These are phyloP conservation scores for Heracleum sosnowskyi DNA, from an alignment of 129 eudicot species.

Conservation along the genomic window DNA sequence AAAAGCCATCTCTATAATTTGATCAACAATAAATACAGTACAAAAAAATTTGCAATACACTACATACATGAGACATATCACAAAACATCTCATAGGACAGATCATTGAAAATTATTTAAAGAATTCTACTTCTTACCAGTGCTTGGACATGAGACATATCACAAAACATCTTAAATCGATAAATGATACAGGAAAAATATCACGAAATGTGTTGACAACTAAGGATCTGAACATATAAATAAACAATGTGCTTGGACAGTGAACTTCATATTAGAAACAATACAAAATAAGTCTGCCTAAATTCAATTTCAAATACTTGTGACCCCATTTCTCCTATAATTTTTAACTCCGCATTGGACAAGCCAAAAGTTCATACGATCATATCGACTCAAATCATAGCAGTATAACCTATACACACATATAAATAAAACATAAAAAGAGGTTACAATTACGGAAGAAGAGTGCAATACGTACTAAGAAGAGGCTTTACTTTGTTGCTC, in stretches of 20 bases:
- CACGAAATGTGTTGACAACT: not conserved
- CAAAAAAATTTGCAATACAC: not conserved
- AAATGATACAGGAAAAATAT: not conserved
- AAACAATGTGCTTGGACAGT: not conserved
- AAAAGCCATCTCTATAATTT: not conserved
- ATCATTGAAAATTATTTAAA: not conserved
- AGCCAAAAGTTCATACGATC: not conserved
- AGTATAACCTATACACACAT: not conserved
- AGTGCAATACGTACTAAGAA: slow-evolving; percentile 53
- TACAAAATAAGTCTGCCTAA: not conserved
- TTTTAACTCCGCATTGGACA: not conserved
- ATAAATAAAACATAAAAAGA: not conserved
- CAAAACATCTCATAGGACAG: not conserved
- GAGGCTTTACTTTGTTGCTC: slow-evolving; percentile 94
- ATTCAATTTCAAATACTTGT: not conserved
- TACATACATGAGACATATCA: not conserved
- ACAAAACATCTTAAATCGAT: not conserved
- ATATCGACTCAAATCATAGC: not conserved
- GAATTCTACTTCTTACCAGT: slow-evolving; percentile 28
- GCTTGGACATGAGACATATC: too few relatives aligned
- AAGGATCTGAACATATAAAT: not conserved
- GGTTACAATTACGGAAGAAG: not conserved
- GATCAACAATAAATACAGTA: not conserved
- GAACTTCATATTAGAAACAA: not conserved
- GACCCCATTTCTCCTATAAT: not conserved